Evolutionary conservation across 2,329 filamentous ascomycete species (phyloP).

Genomic region (Epicoccum sorghinum): DNA sequence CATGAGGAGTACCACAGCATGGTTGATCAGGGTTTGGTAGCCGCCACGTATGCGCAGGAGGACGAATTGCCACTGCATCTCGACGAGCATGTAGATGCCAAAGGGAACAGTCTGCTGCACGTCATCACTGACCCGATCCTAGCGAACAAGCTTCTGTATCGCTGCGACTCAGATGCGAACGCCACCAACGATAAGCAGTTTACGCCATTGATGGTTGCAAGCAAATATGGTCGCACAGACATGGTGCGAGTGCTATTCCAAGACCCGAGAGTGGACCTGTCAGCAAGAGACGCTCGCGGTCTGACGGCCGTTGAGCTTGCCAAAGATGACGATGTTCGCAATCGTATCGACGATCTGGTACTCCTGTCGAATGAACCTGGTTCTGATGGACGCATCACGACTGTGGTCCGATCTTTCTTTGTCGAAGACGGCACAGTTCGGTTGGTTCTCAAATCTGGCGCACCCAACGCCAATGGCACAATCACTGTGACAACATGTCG

Average conservation of each 20-base stretch:
- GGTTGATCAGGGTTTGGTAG: constrained; percentile 80
- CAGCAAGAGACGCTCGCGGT: constrained; percentile 82
- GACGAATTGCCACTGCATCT: constrained; percentile 83
- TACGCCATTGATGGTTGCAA: constrained; percentile 95
- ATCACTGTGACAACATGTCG: constrained; percentile 96
- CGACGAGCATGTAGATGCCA: constrained; percentile 89
- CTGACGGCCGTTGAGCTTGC: constrained; percentile 94
- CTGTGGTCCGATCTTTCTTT: constrained; percentile 93
- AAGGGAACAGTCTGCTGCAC: constrained; percentile 94
- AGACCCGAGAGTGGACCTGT: constrained; percentile 84
- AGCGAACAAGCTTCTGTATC: constrained; percentile 74
- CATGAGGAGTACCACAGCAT: constrained; percentile 85
- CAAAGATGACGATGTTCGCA: constrained; percentile 96
- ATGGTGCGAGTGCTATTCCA: constrained; percentile 88
- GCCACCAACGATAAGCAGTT: constrained; percentile 94
- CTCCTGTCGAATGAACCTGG: constrained; percentile 72
- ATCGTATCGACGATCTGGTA: constrained; percentile 92
- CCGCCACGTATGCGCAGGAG: constrained; percentile 74
- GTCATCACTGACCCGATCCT: constrained; percentile 87
- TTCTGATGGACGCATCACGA: constrained; percentile 81
- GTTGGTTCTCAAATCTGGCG: constrained; percentile 91
- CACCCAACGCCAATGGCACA: constrained; percentile 77
- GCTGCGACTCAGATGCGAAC: constrained; percentile 95
- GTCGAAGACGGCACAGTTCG: constrained; percentile 95
- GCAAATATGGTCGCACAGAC: constrained; percentile 95